Conservation (phyloP, 2,329 filamentous ascomycete species). For the Pyrenochaeta sp. region DNA sequence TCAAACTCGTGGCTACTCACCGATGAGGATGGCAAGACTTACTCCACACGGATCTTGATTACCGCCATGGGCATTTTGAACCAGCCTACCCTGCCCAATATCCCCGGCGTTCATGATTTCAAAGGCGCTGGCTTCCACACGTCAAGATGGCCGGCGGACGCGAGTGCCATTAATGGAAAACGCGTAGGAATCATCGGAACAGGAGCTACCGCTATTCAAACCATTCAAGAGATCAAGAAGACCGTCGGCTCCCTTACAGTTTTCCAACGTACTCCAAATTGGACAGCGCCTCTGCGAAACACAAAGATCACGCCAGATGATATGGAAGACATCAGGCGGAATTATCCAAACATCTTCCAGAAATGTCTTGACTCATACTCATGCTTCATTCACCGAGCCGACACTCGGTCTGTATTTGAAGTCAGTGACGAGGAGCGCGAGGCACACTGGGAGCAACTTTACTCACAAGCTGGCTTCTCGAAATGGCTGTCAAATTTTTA, state of each 20-base stretch:
- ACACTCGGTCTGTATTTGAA: constrained; percentile 20
- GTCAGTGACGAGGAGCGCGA: constrained; percentile 19
- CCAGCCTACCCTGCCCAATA: constrained; percentile 27
- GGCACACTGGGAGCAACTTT: constrained; percentile 26
- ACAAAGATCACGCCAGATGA: constrained; percentile 19
- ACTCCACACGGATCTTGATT: constrained; percentile 24
- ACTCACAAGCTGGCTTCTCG: constrained; percentile 25
- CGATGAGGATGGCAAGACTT: constrained; percentile 19
- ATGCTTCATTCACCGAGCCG: constrained; percentile 24
- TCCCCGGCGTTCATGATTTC: constrained; percentile 29
- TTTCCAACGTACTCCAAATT: constrained; percentile 25
- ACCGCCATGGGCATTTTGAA: constrained; percentile 33
- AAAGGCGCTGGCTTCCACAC: constrained; percentile 22
- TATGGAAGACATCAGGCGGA: constrained; percentile 22
- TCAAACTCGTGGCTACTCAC: constrained; percentile 28
- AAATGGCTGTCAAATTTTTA: constrained; percentile 28
- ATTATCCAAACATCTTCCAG: constrained; percentile 25
- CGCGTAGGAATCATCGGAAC: constrained; percentile 18
- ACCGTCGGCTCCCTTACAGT: constrained; percentile 15
- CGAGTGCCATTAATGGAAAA: constrained; percentile 9
- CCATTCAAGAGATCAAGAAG: constrained; percentile 17
- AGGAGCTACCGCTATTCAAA: constrained; percentile 18
- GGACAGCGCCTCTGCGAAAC: constrained; percentile 30
- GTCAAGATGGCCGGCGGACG: constrained; percentile 14
- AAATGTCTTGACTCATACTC: constrained; percentile 23